These are phyloP conservation scores for Sistotremastrum suecicum DNA, from an alignment of 768 basidiomycete species.

Conservation along the genomic window DNA sequence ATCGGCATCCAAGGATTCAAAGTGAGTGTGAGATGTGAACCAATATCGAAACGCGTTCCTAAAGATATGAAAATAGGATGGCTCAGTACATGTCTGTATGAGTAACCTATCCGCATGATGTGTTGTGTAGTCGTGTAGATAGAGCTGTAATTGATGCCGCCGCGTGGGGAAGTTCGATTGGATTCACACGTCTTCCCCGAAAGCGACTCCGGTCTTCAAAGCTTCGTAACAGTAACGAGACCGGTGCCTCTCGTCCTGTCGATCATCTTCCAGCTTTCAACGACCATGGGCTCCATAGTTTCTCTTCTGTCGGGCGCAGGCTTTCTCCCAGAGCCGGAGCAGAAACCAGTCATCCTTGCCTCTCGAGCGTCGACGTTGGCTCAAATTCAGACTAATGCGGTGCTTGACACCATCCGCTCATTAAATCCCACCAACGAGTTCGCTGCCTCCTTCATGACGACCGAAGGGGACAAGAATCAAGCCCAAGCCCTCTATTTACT, in stretches of 20 bases:
- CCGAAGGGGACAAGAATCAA: constrained; percentile 80
- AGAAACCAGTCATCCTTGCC: constrained; percentile 41
- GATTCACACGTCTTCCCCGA: too few relatives aligned
- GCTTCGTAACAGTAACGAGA: too few relatives aligned
- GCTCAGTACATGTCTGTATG: constrained; percentile 73
- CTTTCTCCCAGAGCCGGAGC: too few relatives aligned
- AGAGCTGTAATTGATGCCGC: too few relatives aligned
- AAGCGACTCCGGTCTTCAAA: too few relatives aligned
- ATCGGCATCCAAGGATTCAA: constrained; percentile 26
- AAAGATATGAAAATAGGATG: constrained; percentile 33
- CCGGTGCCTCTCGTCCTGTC: too few relatives aligned
- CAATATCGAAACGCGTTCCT: constrained; percentile 6
- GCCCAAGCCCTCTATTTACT: constrained; percentile 73
- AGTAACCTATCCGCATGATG: constrained; percentile 1
- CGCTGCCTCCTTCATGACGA: constrained; percentile 49
- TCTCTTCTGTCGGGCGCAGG: too few relatives aligned
- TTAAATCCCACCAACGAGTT: constrained; percentile 38
- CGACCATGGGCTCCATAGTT: too few relatives aligned
- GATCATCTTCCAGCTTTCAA: too few relatives aligned
- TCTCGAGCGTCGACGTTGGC: constrained; percentile 83
- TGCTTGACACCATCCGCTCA: constrained; percentile 46
- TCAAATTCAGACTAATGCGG: constrained; percentile 76
- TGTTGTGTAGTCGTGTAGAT: not conserved
- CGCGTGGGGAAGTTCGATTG: too few relatives aligned
- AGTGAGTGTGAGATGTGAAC: constrained; percentile 22